These are phyloP conservation scores for Saitozyma sp. DNA, from an alignment of 768 basidiomycete genomes.

Conservation along the genomic window DNA sequence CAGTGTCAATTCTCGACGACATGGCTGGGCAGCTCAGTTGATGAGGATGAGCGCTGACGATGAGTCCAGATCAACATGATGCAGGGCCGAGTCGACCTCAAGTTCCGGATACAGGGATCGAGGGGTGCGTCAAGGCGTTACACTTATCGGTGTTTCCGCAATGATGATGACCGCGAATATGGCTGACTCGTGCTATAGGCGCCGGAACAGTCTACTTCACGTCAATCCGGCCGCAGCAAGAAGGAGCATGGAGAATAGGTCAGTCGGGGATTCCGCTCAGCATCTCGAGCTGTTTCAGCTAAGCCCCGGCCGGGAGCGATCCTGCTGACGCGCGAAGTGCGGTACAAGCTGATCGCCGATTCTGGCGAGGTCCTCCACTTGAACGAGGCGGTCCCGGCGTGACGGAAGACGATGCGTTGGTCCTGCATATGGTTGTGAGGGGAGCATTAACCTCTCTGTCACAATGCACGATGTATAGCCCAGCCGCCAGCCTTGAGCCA, in stretches of 20 bases:
- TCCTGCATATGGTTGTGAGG: no score
- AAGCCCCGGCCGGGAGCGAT: not conserved
- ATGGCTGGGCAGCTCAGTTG: no score
- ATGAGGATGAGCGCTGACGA: no score
- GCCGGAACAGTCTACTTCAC: slow-evolving; percentile 52
- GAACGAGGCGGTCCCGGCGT: slow-evolving; percentile 28
- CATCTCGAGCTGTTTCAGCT: not conserved
- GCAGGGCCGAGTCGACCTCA: slow-evolving; percentile 50
- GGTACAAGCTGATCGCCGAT: slow-evolving; percentile 51
- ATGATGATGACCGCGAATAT: not conserved
- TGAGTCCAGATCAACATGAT: slow-evolving; percentile 40
- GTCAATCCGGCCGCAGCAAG: slow-evolving; percentile 44
- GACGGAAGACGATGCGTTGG: not conserved
- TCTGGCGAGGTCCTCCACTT: slow-evolving; percentile 38
- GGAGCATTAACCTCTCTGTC: no score
- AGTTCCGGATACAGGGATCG: slow-evolving; percentile 40
- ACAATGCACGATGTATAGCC: no score
- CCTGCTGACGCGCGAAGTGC: slow-evolving; percentile 26
- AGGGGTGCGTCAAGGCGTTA: slow-evolving; percentile 21
- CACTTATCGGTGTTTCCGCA: not conserved
- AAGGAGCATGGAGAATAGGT: slow-evolving; percentile 49
- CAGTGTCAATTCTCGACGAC: slow-evolving; percentile 1
- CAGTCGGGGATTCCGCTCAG: slow-evolving; percentile 3
- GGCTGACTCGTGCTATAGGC: slow-evolving; percentile 16
- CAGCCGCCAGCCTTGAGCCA: no score